Evolutionary conservation across 2,329 filamentous ascomycete species (phyloP).

Genomic region (Podosphaera xanthii): DNA sequence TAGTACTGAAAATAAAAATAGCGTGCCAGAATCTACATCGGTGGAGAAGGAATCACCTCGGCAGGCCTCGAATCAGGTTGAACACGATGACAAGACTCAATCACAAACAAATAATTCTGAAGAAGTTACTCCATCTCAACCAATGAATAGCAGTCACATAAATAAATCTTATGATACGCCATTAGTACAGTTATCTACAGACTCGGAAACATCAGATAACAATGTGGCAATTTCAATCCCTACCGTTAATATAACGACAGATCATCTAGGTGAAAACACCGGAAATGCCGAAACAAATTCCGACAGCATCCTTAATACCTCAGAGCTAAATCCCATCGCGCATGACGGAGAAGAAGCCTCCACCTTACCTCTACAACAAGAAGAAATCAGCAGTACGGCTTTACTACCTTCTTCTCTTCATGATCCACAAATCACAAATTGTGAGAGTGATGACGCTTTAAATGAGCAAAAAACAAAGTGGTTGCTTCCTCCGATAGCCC

Average conservation of each 20-base stretch:
- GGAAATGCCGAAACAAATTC: conserved; percentile 6
- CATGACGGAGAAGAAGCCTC: conserved; percentile 9
- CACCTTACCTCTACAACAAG: conserved; percentile 7
- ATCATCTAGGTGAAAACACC: neutral
- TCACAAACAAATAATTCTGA: neutral
- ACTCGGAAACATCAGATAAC: neutral
- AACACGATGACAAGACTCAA: conserved; percentile 3
- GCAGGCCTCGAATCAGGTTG: conserved; percentile 4
- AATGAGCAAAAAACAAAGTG: conserved; percentile 15
- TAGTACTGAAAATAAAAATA: conserved; percentile 6
- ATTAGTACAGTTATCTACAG: neutral
- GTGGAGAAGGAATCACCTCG: conserved; percentile 13
- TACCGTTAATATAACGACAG: neutral
- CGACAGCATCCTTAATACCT: conserved; percentile 10
- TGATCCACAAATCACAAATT: conserved; percentile 4
- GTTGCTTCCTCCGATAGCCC: conserved; percentile 59
- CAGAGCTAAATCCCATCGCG: conserved; percentile 8
- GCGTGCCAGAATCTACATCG: conserved; percentile 4
- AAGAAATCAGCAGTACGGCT: conserved; percentile 8
- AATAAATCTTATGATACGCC: neutral
- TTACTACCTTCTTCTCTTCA: conserved; percentile 12
- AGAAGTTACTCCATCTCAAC: neutral
- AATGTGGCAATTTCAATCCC: neutral
- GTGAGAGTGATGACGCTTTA: conserved; percentile 6
- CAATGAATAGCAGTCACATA: too few species aligned